Conservation (phyloP, 345 rosid species). For the Eucalyptus tenuipes region DNA sequence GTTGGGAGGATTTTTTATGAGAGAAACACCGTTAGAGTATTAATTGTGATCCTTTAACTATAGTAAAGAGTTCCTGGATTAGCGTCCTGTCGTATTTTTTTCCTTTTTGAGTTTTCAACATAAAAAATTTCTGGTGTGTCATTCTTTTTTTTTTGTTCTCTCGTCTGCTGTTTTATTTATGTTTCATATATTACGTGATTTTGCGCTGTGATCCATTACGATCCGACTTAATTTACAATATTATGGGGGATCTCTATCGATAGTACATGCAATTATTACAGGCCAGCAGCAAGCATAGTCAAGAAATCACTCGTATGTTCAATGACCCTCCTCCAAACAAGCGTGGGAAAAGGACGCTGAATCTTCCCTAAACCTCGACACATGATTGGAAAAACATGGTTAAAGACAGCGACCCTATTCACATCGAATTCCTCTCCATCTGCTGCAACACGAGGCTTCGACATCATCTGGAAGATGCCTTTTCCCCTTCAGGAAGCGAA, state of each 20-base stretch:
- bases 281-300: neutral
- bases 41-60: too few relatives aligned
- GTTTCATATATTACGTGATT: accelerated
- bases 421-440: neutral
- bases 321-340: neutral
- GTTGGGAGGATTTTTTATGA: accelerated
- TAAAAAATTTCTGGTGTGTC: accelerated
- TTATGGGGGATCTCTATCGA: neutral
- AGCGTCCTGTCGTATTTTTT: accelerated
- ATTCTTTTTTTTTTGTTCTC: too few relatives aligned
- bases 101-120: accelerated
- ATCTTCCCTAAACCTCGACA: neutral
- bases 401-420: neutral
- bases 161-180: accelerated
- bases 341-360: neutral
- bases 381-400: neutral
- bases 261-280: neutral
- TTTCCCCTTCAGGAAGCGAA: neutral
- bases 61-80: accelerated
- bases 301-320: neutral
- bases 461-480: neutral
- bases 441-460: neutral
- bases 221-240: too few relatives aligned
- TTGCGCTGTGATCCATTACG: accelerated
- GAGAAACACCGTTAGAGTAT: too few relatives aligned